phyloP scores from a whole-genome alignment of 345 rosid species.

The Cardamine occulta region DNA sequence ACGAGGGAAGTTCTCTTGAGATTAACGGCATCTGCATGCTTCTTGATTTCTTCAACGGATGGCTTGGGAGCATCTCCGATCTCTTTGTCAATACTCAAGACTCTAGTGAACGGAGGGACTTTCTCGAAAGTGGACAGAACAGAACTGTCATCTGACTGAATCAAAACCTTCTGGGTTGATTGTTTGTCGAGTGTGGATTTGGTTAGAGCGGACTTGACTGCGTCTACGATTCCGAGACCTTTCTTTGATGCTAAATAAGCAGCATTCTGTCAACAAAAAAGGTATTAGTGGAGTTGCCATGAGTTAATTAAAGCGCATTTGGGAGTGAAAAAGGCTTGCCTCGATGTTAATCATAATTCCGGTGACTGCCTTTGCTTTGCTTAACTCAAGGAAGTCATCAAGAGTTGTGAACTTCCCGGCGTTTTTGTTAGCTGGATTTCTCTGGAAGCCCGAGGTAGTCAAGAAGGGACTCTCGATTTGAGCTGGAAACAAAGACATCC shows the following conservation, averaged over 20 bases:
- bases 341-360: conserved; percentile 79
- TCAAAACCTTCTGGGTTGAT: conserved; percentile 69
- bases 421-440: conserved; percentile 73
- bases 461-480: conserved; percentile 64
- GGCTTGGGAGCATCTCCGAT: conserved; percentile 60
- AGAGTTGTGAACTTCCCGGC: conserved; percentile 69
- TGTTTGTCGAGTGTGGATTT: conserved; percentile 73
- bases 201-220: conserved; percentile 55
- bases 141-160: conserved; percentile 77
- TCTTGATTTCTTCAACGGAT: conserved; percentile 64
- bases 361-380: conserved; percentile 68
- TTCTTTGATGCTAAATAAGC: conserved; percentile 86
- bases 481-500: conserved; percentile 56
- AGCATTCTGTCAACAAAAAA: conserved; percentile 59
- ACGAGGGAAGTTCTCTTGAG: conserved; percentile 54
- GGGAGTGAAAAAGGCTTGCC: conserved; percentile 44
- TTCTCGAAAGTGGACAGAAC: conserved; percentile 61
- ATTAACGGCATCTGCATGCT: conserved; percentile 66
- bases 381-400: conserved; percentile 65
- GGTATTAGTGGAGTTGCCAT: not conserved
- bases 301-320: not conserved
- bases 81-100: conserved; percentile 50
- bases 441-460: conserved; percentile 33
- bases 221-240: conserved; percentile 66
- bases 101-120: conserved; percentile 57